Evolutionary conservation across 116 monocot genomes (phyloP), one percentile per base, ranked within the genome.

Genomic region (Papilionanthe hybrid): DNA sequence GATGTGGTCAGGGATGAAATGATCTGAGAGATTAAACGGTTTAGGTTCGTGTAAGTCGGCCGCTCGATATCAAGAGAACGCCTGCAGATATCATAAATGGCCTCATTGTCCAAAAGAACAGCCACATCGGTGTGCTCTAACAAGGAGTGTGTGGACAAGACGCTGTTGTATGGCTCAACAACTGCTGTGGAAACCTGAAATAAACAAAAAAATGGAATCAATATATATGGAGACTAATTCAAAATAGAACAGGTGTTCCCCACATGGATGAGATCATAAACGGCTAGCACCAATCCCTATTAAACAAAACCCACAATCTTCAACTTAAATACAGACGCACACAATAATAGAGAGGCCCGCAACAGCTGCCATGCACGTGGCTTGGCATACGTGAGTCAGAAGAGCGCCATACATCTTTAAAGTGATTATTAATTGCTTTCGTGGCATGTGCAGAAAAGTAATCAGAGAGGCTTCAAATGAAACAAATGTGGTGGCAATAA

Each of bases 1-100:
- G 89, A 89, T 56, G 89, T 89, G 9, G 89, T 89, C 22, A 89
- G 30, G 17, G 89, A 89, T 18, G 89, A 89, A 23, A 89, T 89
- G 53, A 83, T 86, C 77, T 89, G 89, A 45, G 88, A 88, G 75
- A 88, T 88, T 55, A 88, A 66, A 11, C 89, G 86, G 66, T 89
- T 89, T 63, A 89, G 75, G 77, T 89, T 89, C 18, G 89, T 89
- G 76, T 89, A 89, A 55, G 86, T 83, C 17, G 88, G 88, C 74
- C 88, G 72, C 80, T 88, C 88, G 2, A 88, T 82, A 47, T 88
- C 88, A 3, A 88, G 80, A 25, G 88, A 88, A 17, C 86, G 78
- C 5, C 89, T 74, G 76, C 86, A 89, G 42, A 89, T 89, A 60
- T 89, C 89, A 43, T 89, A 89, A 47, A 89, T 89, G 30, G 89